A percentile compares a stretch with the other conserved stretches of the same genome.
Conservation (phyloP, 305 asterid genomes). For the Fraxinus xanthoxyloides region DNA sequence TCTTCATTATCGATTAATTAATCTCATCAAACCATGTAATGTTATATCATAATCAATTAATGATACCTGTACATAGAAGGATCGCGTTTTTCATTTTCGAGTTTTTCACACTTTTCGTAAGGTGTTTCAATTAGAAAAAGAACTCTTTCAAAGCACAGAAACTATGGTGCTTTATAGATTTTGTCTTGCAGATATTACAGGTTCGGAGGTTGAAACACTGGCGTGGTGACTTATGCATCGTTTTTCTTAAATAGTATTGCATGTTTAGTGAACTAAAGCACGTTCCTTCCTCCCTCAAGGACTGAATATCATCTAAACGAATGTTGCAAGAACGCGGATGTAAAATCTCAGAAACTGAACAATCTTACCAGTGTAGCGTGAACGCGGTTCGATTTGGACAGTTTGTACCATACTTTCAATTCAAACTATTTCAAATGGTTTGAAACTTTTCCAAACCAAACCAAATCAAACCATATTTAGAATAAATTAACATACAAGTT, state of each 20-base stretch:
- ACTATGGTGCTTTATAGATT: neutral
- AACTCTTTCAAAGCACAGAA: neutral
- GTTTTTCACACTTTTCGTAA: neutral
- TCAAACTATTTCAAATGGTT: too few species aligned
- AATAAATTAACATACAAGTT: too few species aligned
- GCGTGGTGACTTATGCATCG: neutral
- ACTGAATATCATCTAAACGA: neutral
- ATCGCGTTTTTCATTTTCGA: neutral
- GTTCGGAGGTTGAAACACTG: neutral
- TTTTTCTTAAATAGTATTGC: neutral
- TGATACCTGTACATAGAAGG: neutral
- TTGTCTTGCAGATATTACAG: neutral
- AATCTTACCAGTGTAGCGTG: slow-evolving; percentile 39
- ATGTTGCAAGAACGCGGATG: neutral
- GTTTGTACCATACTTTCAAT: too few species aligned
- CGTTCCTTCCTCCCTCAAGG: neutral
- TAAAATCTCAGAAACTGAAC: neutral
- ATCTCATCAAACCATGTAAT: neutral
- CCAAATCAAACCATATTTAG: too few species aligned
- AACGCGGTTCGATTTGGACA: too few species aligned
- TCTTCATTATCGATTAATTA: neutral
- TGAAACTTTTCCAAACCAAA: too few species aligned
- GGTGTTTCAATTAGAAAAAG: neutral
- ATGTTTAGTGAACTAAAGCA: neutral
- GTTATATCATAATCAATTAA: neutral